phyloP scores from a whole-genome alignment of 1,284 basidiomycete genomes.

The Anthracocystis setariae region DNA sequence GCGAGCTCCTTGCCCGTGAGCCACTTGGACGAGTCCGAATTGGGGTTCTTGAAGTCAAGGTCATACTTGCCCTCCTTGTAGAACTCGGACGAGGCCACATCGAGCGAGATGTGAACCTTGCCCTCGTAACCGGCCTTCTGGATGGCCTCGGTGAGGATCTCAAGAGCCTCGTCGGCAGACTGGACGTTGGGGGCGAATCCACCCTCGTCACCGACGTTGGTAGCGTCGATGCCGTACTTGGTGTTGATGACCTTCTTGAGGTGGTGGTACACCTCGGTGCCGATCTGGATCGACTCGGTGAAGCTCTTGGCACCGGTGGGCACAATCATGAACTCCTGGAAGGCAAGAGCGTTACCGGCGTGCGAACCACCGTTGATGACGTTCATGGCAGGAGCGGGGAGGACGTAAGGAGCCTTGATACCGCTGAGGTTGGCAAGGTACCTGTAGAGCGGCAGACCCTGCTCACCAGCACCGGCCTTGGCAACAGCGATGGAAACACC shows the following conservation, averaged over 20 bases:
- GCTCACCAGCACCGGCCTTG: constrained; percentile 81
- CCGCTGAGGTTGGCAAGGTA: constrained; percentile 95
- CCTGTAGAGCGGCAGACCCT: constrained; percentile 90
- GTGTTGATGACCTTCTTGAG: constrained; percentile 99
- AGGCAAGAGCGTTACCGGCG: constrained; percentile 94
- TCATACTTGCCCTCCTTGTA: constrained; percentile 99
- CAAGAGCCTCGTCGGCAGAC: constrained; percentile 95
- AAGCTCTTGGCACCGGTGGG: constrained; percentile 98
- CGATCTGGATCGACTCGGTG: constrained; percentile 97
- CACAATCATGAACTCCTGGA: constrained; percentile 94
- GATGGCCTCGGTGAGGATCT: constrained; percentile 94
- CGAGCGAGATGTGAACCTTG: constrained; percentile 98
- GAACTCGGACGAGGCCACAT: constrained; percentile 99
- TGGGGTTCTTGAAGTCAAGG: constrained; percentile 99
- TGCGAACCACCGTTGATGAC: constrained; percentile 99
- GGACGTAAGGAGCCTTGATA: constrained; percentile 83
- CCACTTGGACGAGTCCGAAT: constrained; percentile 95
- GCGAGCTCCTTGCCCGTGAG: constrained; percentile 92
- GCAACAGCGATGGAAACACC: constrained; percentile 97
- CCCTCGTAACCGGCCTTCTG: constrained; percentile 97
- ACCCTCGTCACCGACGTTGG: constrained; percentile 99
- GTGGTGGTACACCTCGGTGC: constrained; percentile 97
- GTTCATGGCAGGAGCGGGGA: constrained; percentile 83
- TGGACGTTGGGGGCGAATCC: constrained; percentile 98
- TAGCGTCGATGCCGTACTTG: constrained; percentile 99